Evolutionary conservation across 179 eudicot species (phyloP), one percentile per base, ranked within the genome.

Genomic region (Pouteria campechiana): DNA sequence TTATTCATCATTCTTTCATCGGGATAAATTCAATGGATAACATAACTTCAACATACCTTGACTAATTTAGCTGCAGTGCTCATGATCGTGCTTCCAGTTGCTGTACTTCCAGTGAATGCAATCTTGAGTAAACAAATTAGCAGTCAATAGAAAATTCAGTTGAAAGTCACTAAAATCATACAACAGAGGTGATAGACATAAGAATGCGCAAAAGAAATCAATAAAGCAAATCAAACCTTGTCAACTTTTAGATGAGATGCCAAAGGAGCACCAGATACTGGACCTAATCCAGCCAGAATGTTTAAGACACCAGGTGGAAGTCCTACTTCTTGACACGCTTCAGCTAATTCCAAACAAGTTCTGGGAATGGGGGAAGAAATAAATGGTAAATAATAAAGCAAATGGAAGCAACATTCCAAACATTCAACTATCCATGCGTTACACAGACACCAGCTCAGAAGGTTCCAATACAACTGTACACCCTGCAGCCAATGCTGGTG

Each of bases 401-500:
- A 17, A 11, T 5, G 30, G 7, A 38, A 16, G 6, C 2, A 42
- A 40, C 7, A 1, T 2, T 2, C 37, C 6, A 17, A 16, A 31
- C 4, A 29, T 6, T 15, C 22, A 16, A 41, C 6, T 6, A 25
- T 45, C 7, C 8, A 49, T 36, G 11, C 64, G 85, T 53, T 70
- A 90, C 98, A 82, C 23, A 11, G 98, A 86, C 38, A 94, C 81
- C 58, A 86, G 46, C 47, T 90, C 96, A 13, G 98, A 90, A 13
- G 98, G 98, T 64, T 90, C 87, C 53, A 90, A 84, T 54, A 90
- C 60, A 38, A 85, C 96, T 48, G 94, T 69, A 77, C 98, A 90
- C 4, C 98, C 98, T 64, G 98, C 98, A 37, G 98, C 96, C 60
- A 90, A 78, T 45, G 98, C 96, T 49, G 98, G 92, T 59, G 99